phyloP scores from a whole-genome alignment of 352 stramenopile species.

The Globisporangium cederbergense region DNA sequence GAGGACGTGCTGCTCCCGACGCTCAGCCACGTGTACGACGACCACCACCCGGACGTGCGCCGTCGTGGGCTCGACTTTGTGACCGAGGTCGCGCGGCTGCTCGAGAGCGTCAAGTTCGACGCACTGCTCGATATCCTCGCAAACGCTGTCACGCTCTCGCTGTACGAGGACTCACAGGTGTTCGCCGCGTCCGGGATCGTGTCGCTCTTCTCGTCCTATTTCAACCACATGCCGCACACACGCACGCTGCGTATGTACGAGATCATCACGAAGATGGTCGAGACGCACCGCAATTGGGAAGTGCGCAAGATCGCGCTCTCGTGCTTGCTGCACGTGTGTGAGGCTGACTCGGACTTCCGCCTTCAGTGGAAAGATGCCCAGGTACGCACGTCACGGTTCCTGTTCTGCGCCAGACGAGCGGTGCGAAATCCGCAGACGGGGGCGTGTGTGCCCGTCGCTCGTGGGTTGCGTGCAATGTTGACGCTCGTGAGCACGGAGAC shows the following conservation, averaged over 20 bases:
- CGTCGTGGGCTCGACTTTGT: slow-evolving; percentile 57
- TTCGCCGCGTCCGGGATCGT: slow-evolving; percentile 55
- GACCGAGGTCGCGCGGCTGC: slow-evolving; percentile 57
- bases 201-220: slow-evolving; percentile 74
- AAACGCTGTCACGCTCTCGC: slow-evolving; percentile 59
- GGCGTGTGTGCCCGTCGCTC: slow-evolving; percentile 55
- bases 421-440: slow-evolving; percentile 41
- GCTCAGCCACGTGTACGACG: slow-evolving; percentile 67
- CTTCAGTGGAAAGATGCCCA: slow-evolving; percentile 68
- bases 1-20: slow-evolving; percentile 80
- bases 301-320: slow-evolving; percentile 60
- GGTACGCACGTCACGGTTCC: slow-evolving; percentile 68
- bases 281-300: slow-evolving; percentile 59
- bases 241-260: slow-evolving; percentile 81
- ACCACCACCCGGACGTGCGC: slow-evolving; percentile 57
- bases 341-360: slow-evolving; percentile 56
- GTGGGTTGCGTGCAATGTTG: slow-evolving; percentile 57
- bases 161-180: slow-evolving; percentile 64
- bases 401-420: slow-evolving; percentile 42
- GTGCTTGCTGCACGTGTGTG: slow-evolving; percentile 70
- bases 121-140: slow-evolving; percentile 74
- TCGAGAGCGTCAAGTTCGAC: slow-evolving; percentile 84
- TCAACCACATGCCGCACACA: slow-evolving; percentile 69
- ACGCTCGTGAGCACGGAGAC: slow-evolving; percentile 77
- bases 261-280: slow-evolving; percentile 56